Conservation (phyloP, 148 eudicot genomes). For the Camellia sinensis region DNA sequence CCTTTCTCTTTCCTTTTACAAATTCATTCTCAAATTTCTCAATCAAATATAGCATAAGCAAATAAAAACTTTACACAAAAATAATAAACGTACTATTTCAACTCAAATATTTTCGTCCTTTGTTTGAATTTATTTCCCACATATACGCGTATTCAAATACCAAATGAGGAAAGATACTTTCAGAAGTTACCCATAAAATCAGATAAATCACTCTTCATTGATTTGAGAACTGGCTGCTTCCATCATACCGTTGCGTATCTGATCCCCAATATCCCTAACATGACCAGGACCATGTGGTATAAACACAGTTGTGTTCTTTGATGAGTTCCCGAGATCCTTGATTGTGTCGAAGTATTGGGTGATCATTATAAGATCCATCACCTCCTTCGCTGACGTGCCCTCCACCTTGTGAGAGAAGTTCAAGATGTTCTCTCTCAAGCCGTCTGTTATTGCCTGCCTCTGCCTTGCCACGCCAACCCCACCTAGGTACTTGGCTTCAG, state of each 20-base stretch:
- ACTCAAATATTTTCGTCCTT: background rate
- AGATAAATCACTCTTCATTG: conserved; percentile 16
- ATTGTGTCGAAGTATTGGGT: conserved; percentile 96
- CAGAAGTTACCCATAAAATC: background rate
- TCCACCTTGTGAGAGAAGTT: conserved; percentile 89
- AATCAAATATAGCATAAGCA: too few species aligned
- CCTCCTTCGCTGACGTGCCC: conserved; percentile 90
- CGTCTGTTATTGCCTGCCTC: conserved; percentile 98
- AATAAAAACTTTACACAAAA: too few species aligned
- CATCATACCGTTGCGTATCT: conserved; percentile 92
- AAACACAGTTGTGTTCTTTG: conserved; percentile 92
- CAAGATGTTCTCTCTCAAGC: conserved; percentile 88
- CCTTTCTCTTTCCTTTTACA: too few species aligned
- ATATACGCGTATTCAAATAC: background rate
- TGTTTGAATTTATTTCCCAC: background rate
- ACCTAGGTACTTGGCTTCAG: conserved; percentile 91
- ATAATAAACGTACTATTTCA: background rate
- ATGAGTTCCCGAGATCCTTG: conserved; percentile 86
- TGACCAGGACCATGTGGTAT: conserved; percentile 98
- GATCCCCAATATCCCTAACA: conserved; percentile 82
- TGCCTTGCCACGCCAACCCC: conserved; percentile 98
- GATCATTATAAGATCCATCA: conserved; percentile 98
- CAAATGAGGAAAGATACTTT: background rate
- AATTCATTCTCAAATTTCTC: too few species aligned
- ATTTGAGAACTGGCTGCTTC: conserved; percentile 58